Evolutionary conservation across 176 grass and related monocot genomes (phyloP), one percentile per base, ranked within the genome.

Genomic region (Zoysia japonica): DNA sequence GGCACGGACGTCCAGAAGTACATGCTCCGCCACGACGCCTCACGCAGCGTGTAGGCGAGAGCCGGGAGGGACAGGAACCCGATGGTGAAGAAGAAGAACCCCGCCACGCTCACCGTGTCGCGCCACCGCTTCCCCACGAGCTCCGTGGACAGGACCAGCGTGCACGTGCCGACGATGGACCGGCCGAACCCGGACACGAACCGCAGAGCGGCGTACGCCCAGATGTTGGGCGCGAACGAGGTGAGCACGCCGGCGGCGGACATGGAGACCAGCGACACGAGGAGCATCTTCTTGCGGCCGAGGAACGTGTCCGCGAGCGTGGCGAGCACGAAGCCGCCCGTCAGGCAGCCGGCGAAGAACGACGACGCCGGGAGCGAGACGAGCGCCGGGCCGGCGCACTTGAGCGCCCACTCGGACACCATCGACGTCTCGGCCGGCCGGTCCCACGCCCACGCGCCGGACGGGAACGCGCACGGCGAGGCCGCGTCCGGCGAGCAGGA

Each of bases 51-150:
- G 78, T 94, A 97, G 3, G 88, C 95, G 13, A 97, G 74, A 71
- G 88, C 77, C 56, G 95, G 95, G 41, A 97, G 83, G 3, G 95
- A 97, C 42, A 97, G 61, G 83, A 97, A 97, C 2, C 95, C 95
- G 17, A 92, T 3, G 19, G 92, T 90, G 89, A 94, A 97, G 71
- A 67, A 92, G 61, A 90, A 59, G 79, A 97, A 94, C 1, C 89
- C 85, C 2, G 81, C 78, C 73, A 92, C 78, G 83, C 92, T 85
- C 9, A 94, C 87, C 68, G 76, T 50, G 49, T 98, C 81, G 56
- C 95, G 92, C 92, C 95, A 97, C 55, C 85, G 63, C 78, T 87
- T 94, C 0, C 89, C 92, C 67, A 94, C 95, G 1, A 90, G 85
- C 88, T 98, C 95, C 41, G 87, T 94, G 7, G 80, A 90, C 0